Base-by-base conservation (phyloP, 306 rosid species). In the Cucurbita moschata region DNA sequence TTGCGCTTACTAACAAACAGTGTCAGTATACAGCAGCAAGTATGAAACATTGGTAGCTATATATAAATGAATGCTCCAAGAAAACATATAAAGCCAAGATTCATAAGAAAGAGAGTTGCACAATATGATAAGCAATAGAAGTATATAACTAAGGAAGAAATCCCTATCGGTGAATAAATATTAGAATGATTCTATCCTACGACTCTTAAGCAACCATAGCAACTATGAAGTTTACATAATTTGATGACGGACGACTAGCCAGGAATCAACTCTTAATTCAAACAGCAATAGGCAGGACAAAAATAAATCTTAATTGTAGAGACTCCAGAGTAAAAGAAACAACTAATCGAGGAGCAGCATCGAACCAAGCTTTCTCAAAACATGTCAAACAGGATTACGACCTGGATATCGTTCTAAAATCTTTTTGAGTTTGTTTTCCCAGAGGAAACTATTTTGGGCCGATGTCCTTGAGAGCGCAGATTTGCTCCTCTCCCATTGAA, bases 401-500 rank as follows among this genome's bases (percentile, higher is more conserved):
- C 23, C 40, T 21, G 55, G 18, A 21, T 12, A 70, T 73, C 37
- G 77, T 76, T 77, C 75, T 78, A 61, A 38, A 58, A 44, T 8
- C 62, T 76, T 75, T 30, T 64, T 80, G n/a, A 80, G 52, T 47
- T 73, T 55, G 8, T 70, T 50, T 4, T 49, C 14, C 75, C 71
- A 64, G 72, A 57, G 58, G 67, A 64, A 44, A 79, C 82, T 83
- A 90, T 87, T 93, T 93, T 51, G 98, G 96, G 71, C 96, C 97
- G 23, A 90, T 84, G 83, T 94, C 98, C 88, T 90, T 94, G 16
- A 94, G 89, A 57, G 86, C 92, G 77, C 80, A 76, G 71, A 94
- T 94, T 89, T 94, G 97, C 92, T 90, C 97, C 87, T 93, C 97
- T n/a, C 98, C 98, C 98, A 93, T 93, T 51, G 97, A 86, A 80